phyloP scores from a whole-genome alignment of 2,329 filamentous ascomycete species.

The Aspergillus pseudoviridinutans region DNA sequence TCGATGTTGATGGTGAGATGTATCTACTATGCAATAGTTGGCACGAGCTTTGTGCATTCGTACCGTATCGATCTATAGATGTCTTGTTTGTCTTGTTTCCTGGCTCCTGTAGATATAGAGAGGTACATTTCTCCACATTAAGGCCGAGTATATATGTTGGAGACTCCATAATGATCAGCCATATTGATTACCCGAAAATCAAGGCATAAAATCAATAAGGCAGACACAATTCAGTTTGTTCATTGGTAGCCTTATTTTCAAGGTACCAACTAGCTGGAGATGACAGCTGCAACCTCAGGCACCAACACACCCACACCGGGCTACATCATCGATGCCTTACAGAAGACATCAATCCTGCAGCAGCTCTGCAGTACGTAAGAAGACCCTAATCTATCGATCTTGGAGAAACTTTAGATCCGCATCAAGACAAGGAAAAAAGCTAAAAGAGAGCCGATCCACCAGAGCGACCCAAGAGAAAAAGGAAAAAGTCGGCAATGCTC shows the following conservation, averaged over 20 bases:
- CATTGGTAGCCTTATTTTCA: neutral
- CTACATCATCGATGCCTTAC: neutral
- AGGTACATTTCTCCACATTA: neutral
- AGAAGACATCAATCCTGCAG: neutral
- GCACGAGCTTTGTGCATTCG: neutral
- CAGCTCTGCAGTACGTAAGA: neutral
- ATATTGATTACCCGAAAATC: conserved; percentile 10
- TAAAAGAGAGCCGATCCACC: neutral
- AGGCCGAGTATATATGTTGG: neutral
- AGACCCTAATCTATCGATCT: neutral
- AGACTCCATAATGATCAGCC: conserved; percentile 2
- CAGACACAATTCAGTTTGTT: neutral
- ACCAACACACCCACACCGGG: neutral
- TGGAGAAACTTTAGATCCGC: neutral
- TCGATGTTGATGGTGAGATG: neutral
- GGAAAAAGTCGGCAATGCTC: neutral
- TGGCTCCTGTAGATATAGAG: neutral
- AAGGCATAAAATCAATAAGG: neutral
- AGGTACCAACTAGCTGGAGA: neutral
- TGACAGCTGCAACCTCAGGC: neutral
- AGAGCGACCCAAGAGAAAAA: neutral
- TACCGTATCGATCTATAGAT: neutral
- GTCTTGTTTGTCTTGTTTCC: too few relatives aligned
- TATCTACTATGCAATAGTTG: too few relatives aligned
- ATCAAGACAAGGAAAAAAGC: neutral